Evolutionary conservation across 1,284 basidiomycete genomes (phyloP).

Genomic region (Ganoderma lingzhi): DNA sequence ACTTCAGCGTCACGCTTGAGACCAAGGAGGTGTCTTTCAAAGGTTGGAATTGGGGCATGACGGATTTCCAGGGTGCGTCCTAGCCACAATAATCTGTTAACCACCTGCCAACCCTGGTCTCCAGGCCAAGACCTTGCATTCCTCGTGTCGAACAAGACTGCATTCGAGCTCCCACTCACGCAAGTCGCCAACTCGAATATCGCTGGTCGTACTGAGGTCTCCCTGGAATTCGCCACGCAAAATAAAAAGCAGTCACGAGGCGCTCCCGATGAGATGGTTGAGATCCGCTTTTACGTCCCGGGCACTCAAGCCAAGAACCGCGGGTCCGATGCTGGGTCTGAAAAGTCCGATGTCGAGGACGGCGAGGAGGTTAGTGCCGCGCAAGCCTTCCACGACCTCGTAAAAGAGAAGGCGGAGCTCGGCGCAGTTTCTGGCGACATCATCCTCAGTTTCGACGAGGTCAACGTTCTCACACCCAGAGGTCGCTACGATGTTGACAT

Average conservation of each 20-base stretch:
- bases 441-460: slow-evolving; percentile 96
- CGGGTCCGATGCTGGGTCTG: slow-evolving; percentile 80
- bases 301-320: slow-evolving; percentile 77
- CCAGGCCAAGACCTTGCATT: slow-evolving; percentile 93
- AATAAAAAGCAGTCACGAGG: slow-evolving; percentile 57
- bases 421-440: slow-evolving; percentile 93
- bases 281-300: slow-evolving; percentile 97
- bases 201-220: slow-evolving; percentile 96
- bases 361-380: slow-evolving; percentile 86
- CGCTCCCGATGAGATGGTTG: slow-evolving; percentile 89
- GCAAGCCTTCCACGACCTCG: slow-evolving; percentile 94
- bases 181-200: slow-evolving; percentile 98
- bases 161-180: slow-evolving; percentile 91
- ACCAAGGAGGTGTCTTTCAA: slow-evolving; percentile 89
- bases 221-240: slow-evolving; percentile 87
- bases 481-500: slow-evolving; percentile 99
- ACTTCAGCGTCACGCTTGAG: slow-evolving; percentile 89
- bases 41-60: slow-evolving; percentile 99
- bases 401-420: slow-evolving; percentile 98
- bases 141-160: slow-evolving; percentile 87
- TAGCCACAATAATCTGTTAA: neutral
- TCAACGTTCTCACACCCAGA: slow-evolving; percentile 95
- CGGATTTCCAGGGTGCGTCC: slow-evolving; percentile 88
- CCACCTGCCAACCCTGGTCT: neutral
- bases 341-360: slow-evolving; percentile 73